phyloP scores from a whole-genome alignment of 2,329 filamentous ascomycete genomes.

The Fusarium globosum region DNA sequence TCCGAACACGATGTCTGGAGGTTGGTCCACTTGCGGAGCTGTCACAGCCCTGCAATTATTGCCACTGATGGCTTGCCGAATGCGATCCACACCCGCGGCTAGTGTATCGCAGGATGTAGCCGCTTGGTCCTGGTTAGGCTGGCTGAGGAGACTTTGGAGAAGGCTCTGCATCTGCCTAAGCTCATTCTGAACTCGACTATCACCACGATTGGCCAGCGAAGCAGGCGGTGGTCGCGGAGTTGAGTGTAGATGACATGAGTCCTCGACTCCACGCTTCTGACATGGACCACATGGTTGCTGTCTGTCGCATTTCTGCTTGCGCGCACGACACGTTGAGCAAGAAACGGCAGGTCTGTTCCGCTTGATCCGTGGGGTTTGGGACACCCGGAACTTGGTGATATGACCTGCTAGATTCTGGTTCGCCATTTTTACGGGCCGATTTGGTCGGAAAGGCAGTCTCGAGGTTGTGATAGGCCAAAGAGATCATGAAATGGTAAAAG shows the following conservation, averaged over 20 bases:
- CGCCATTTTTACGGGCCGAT: rapidly evolving
- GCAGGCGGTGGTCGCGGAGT: rapidly evolving
- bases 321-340: slow-evolving; percentile 8
- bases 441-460: rapidly evolving
- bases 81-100: not conserved
- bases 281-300: slow-evolving; percentile 17
- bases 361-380: not conserved
- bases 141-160: not conserved
- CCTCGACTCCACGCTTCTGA: not conserved
- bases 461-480: rapidly evolving
- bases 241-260: not conserved
- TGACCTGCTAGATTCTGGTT: not conserved
- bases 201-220: not conserved
- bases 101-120: not conserved
- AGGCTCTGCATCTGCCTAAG: slow-evolving; percentile 19
- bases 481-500: not conserved
- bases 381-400: slow-evolving; percentile 2
- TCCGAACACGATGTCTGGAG: not conserved
- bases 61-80: not conserved
- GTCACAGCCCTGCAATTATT: rapidly evolving
- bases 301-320: slow-evolving; percentile 24
- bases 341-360: slow-evolving; percentile 5
- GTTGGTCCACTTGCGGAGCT: not conserved
- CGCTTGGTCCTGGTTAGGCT: not conserved
- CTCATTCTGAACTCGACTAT: not conserved